phyloP scores from a whole-genome alignment of 2,329 filamentous ascomycete species.

The Pestalotiopsis sp. region DNA sequence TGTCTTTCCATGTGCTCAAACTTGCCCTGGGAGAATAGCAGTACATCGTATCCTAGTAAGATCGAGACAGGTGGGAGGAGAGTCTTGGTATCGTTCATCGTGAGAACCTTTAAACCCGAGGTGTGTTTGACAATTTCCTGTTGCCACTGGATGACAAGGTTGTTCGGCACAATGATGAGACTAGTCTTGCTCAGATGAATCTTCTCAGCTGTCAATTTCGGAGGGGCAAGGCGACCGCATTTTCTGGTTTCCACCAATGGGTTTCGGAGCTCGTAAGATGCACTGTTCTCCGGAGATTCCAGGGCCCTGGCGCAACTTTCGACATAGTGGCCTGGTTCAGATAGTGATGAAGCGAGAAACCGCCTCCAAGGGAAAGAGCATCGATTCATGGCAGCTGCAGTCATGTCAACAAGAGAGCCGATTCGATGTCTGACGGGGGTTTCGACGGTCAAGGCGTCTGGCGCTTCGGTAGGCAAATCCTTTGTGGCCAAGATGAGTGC shows the following conservation, averaged over 20 bases:
- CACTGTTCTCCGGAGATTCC: constrained; percentile 49
- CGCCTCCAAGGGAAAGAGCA: constrained; percentile 71
- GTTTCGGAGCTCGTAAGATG: constrained; percentile 55
- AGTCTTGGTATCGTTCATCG: constrained; percentile 56
- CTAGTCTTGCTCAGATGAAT: constrained; percentile 71
- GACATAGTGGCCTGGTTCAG: not conserved
- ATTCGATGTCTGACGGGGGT: constrained; percentile 40
- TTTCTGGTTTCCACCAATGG: constrained; percentile 40
- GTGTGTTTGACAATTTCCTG: constrained; percentile 82
- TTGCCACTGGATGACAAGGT: constrained; percentile 83
- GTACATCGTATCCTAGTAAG: constrained; percentile 70
- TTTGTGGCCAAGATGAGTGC: constrained; percentile 76
- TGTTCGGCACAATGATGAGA: constrained; percentile 79
- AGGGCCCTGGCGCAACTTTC: constrained; percentile 59
- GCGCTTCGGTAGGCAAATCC: constrained; percentile 67
- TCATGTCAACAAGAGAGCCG: constrained; percentile 75
- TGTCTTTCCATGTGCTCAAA: constrained; percentile 67
- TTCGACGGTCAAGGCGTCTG: constrained; percentile 52
- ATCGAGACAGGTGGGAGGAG: constrained; percentile 58
- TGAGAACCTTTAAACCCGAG: constrained; percentile 62
- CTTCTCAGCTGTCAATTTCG: constrained; percentile 39
- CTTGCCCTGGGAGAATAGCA: constrained; percentile 74
- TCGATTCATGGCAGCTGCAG: constrained; percentile 68
- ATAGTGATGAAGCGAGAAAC: constrained; percentile 61
- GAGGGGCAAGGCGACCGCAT: constrained; percentile 36